phyloP scores from a whole-genome alignment of 2,329 filamentous ascomycete species.

The Phoma sp. region DNA sequence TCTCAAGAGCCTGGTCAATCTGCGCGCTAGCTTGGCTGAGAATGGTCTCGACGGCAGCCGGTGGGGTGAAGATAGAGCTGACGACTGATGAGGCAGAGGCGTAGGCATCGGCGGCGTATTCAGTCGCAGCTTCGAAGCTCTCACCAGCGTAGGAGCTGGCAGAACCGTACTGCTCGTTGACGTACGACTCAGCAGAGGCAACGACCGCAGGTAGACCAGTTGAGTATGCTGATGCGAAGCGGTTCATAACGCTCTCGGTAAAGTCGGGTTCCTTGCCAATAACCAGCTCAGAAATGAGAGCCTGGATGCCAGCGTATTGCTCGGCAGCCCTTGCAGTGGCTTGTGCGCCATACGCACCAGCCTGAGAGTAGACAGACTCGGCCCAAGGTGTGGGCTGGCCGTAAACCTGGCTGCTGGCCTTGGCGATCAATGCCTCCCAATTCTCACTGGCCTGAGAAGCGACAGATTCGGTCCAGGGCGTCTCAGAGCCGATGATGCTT shows the following conservation, averaged over 20 bases:
- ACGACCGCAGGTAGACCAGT: slow-evolving; percentile 67
- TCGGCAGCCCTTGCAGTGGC: slow-evolving; percentile 67
- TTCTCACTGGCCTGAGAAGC: slow-evolving; percentile 66
- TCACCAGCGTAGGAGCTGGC: slow-evolving; percentile 62
- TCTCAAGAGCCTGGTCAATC: slow-evolving; percentile 65
- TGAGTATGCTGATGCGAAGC: slow-evolving; percentile 75
- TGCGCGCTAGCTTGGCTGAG: slow-evolving; percentile 64
- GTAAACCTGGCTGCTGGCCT: slow-evolving; percentile 74
- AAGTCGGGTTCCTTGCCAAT: slow-evolving; percentile 80
- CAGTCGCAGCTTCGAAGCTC: slow-evolving; percentile 55
- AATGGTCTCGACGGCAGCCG: slow-evolving; percentile 65
- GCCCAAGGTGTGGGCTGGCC: slow-evolving; percentile 65
- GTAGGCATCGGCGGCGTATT: slow-evolving; percentile 60
- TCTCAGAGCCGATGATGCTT: slow-evolving; percentile 56
- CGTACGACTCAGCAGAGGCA: slow-evolving; percentile 62
- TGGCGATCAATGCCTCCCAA: slow-evolving; percentile 69
- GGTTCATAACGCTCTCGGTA: slow-evolving; percentile 78
- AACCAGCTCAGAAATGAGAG: slow-evolving; percentile 78
- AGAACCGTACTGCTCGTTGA: slow-evolving; percentile 52
- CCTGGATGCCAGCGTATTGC: slow-evolving; percentile 74
- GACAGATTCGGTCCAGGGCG: slow-evolving; percentile 61
- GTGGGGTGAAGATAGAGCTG: slow-evolving; percentile 62
- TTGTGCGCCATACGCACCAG: slow-evolving; percentile 66
- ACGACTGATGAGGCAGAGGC: slow-evolving; percentile 57
- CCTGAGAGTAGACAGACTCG: slow-evolving; percentile 58